phyloP scores from a whole-genome alignment of 805 yeast species.

The Kluyveromyces siamensis region DNA sequence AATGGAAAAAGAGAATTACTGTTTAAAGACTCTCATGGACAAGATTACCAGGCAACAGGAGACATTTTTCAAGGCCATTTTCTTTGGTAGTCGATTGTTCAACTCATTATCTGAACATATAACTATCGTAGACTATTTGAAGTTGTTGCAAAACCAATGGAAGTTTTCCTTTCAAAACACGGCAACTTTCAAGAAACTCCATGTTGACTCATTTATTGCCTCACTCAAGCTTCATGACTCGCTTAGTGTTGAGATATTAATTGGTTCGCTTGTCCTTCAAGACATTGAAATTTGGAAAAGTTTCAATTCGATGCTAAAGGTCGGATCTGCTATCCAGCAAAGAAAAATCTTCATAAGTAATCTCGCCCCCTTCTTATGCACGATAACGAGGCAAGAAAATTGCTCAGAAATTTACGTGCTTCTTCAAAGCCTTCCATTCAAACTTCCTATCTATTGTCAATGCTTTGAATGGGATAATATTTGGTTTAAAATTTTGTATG shows the following conservation, averaged over 20 bases:
- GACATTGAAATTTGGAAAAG: slow-evolving; percentile 4
- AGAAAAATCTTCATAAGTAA: slow-evolving; percentile 10
- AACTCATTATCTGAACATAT: slow-evolving; percentile 15
- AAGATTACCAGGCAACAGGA: slow-evolving; percentile 4
- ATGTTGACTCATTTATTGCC: slow-evolving; percentile 4
- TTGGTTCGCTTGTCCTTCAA: slow-evolving; percentile 14
- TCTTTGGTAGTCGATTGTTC: slow-evolving; percentile 28
- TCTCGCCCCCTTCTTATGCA: slow-evolving; percentile 16
- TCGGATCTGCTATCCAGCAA: slow-evolving; percentile 10
- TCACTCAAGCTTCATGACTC: slow-evolving; percentile 4
- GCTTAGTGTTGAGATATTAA: slow-evolving; percentile 9
- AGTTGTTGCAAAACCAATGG: slow-evolving; percentile 16
- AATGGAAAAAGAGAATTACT: slow-evolving; percentile 3
- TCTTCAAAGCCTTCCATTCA: slow-evolving; percentile 8
- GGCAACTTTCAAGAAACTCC: not conserved
- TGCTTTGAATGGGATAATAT: slow-evolving; percentile 2
- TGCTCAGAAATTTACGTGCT: slow-evolving; percentile 7
- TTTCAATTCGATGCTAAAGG: slow-evolving; percentile 6
- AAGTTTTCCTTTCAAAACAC: slow-evolving; percentile 6
- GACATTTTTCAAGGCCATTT: slow-evolving; percentile 11
- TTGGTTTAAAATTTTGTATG: not conserved
- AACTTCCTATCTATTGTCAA: slow-evolving; percentile 6
- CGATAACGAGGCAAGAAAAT: slow-evolving; percentile 5
- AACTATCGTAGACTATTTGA: slow-evolving; percentile 15
- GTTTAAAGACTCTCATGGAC: slow-evolving; percentile 11